phyloP scores from a whole-genome alignment of 2,329 filamentous ascomycete genomes.

The Plenodomus lindquistii region DNA sequence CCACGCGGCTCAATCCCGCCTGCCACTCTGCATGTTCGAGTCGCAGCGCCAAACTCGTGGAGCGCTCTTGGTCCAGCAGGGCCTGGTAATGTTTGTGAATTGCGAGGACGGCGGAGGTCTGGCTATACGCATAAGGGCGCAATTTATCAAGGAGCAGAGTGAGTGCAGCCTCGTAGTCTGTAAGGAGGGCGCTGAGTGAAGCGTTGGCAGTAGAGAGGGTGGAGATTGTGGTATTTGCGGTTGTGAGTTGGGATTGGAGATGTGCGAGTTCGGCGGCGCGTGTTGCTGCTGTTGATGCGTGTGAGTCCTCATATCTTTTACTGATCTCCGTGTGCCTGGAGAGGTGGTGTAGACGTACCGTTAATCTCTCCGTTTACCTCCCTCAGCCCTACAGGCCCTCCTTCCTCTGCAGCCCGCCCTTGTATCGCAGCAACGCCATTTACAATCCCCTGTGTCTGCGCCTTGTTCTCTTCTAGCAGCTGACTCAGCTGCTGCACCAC shows the following conservation, averaged over 20 bases:
- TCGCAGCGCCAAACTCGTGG: constrained; percentile 51
- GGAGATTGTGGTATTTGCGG: constrained; percentile 31
- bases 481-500: constrained; percentile 47
- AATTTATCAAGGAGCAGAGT: constrained; percentile 43
- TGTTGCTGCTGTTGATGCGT: constrained; percentile 26
- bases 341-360: constrained; percentile 23
- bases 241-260: constrained; percentile 37
- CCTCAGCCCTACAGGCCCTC: constrained; percentile 26
- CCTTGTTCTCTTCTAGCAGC: constrained; percentile 46
- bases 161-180: constrained; percentile 50
- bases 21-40: constrained; percentile 56
- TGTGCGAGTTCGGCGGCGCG: constrained; percentile 35
- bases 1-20: constrained; percentile 49
- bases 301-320: constrained; percentile 6
- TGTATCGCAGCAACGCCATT: constrained; percentile 45
- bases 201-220: constrained; percentile 30
- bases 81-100: constrained; percentile 54
- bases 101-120: constrained; percentile 48
- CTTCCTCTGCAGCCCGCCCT: constrained; percentile 41
- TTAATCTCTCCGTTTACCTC: constrained; percentile 44
- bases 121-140: constrained; percentile 42
- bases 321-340: background rate
- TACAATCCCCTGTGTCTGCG: constrained; percentile 43
- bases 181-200: constrained; percentile 35
- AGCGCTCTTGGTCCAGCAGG: constrained; percentile 49